Conservation (phyloP, 805 yeast species). For the Ogataea zsoltii region DNA sequence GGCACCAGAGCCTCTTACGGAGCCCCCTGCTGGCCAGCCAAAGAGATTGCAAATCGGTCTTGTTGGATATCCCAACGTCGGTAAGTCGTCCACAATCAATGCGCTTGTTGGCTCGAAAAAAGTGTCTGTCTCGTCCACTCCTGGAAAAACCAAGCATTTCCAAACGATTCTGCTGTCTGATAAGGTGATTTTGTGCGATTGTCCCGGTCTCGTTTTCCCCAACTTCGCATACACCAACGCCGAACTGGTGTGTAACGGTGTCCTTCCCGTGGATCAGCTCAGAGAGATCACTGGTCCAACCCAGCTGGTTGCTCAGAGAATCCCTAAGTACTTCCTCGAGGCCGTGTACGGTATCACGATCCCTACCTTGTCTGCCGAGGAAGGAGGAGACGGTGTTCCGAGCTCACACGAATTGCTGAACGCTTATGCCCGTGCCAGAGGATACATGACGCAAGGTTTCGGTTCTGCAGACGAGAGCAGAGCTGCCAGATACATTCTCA, state of each 20-base stretch:
- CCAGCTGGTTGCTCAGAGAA: constrained; percentile 78
- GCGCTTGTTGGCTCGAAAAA: constrained; percentile 95
- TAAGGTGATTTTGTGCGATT: constrained; percentile 87
- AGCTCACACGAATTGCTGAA: constrained; percentile 85
- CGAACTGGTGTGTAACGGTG: constrained; percentile 96
- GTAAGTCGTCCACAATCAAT: constrained; percentile 88
- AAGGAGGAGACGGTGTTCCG: constrained; percentile 89
- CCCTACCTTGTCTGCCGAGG: constrained; percentile 69
- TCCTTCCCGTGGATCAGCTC: constrained; percentile 95
- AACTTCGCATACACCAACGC: constrained; percentile 96
- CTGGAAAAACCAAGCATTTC: constrained; percentile 98
- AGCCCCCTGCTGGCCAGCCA: constrained; percentile 56
- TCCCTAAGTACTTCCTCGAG: constrained; percentile 87
- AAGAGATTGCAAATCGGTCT: constrained; percentile 83
- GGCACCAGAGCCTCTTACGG: constrained; percentile 69
- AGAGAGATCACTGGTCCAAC: constrained; percentile 91
- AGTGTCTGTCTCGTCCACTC: constrained; percentile 98
- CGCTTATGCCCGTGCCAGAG: constrained; percentile 95
- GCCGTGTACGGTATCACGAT: constrained; percentile 93
- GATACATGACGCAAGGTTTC: constrained; percentile 95
- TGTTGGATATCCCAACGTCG: constrained; percentile 95
- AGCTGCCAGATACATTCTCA: constrained; percentile 87
- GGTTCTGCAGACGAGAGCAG: constrained; percentile 96
- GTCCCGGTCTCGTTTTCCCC: constrained; percentile 99
- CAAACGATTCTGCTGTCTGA: constrained; percentile 89